These are phyloP conservation scores for Populus euphratica DNA, from an alignment of 345 rosid genomes.

Conservation along the genomic window DNA sequence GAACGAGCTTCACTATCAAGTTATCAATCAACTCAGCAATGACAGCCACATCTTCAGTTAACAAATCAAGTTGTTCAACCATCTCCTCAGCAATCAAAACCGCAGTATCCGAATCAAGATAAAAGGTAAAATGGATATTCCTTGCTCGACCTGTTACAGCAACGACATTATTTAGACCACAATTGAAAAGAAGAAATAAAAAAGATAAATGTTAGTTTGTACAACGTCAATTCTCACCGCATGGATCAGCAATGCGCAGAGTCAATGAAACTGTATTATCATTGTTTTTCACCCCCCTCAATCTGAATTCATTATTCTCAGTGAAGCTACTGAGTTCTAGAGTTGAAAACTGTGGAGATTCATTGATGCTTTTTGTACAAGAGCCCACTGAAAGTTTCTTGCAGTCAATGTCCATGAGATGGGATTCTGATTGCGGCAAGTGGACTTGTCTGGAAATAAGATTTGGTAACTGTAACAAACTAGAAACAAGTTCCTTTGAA, in stretches of 20 bases:
- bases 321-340: conserved; percentile 48
- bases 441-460: conserved; percentile 1
- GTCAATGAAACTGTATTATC: conserved; percentile 47
- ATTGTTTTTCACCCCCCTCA: conserved; percentile 48
- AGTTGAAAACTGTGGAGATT: conserved; percentile 27
- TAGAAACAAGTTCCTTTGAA: conserved; percentile 55
- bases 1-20: conserved; percentile 51
- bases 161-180: conserved; percentile 1
- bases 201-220: background rate
- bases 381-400: conserved; percentile 47
- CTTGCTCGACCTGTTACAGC: conserved; percentile 50
- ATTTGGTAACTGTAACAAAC: conserved; percentile 33
- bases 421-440: conserved; percentile 52
- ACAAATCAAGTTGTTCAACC: conserved; percentile 75
- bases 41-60: conserved; percentile 50
- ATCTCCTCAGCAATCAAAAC: conserved; percentile 72
- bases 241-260: conserved; percentile 54
- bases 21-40: conserved; percentile 73
- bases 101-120: conserved; percentile 67
- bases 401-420: conserved; percentile 61
- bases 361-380: conserved; percentile 39
- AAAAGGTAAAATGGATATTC: conserved; percentile 68
- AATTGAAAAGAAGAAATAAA: background rate
- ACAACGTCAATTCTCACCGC: conserved; percentile 36
- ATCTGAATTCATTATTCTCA: conserved; percentile 49